Base-by-base conservation (phyloP, 768 basidiomycete species). In the Kwoniella dejecticola region DNA sequence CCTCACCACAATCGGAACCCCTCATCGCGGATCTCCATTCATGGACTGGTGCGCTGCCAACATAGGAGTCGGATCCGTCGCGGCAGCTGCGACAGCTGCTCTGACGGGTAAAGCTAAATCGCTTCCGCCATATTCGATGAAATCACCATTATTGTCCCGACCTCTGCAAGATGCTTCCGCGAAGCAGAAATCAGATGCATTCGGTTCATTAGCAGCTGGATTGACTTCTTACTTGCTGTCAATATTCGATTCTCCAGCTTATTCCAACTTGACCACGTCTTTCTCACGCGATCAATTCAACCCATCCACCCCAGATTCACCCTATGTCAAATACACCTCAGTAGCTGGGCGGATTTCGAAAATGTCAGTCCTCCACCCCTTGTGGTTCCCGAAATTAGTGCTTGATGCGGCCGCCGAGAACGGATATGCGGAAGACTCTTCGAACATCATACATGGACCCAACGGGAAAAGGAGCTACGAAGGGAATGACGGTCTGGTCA, bases 21-120 rank as follows among this genome's bases (percentile, higher is more conserved):
- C 96, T 15, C 96, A 99, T 77, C 85, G 91, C 17, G 95, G 96
- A 31, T 91, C 90, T 69, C 93, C 95, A 0, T 98, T 99, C 79
- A 99, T 99, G 96, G 91, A 96, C 77, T 99, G 96, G 96, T 98
- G 95, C 81, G 83, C 86, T 88, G 89, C 89, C 45, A 89, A 95
- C 69, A 89, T 99, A 67, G 96, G 96, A 7, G 86, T 99, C 31
- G 96, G 96, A 1, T 54, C 67, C 1, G 61, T 65, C 1, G 59
- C 63, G 11, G 70, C 65, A 12, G 63, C 50, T 8, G 69, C 72
- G 15, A 64, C 70, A 53, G 72, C 74, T 0, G 76, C 72, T 19
- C 67, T 64, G 7, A 67, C 65, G 17, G 70, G 63, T 24, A 52
- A 67, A 12, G 53, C 62, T 21, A 57, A 63, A 33, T 61, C 58